A percentile compares a stretch with the other conserved stretches of the same genome.
Evolutionary conservation across 2,329 filamentous ascomycete species (phyloP).

Genomic region (Aureobasidium namibiae): DNA sequence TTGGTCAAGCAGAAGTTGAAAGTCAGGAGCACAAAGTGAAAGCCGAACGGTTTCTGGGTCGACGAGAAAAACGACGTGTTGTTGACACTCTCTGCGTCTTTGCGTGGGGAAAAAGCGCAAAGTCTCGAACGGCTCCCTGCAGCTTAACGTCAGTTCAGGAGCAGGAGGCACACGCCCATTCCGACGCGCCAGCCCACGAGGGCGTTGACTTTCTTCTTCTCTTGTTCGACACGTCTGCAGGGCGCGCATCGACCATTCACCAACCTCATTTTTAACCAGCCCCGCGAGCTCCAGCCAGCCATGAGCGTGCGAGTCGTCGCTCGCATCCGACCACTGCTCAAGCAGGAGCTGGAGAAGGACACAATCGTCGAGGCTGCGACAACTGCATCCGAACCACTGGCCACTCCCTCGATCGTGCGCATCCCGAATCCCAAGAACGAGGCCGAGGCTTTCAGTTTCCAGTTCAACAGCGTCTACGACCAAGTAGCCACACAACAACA

Average conservation of each 20-base stretch:
- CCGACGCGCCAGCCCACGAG: background rate
- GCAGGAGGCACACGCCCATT: background rate
- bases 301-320: slow-evolving; percentile 77
- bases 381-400: slow-evolving; percentile 24
- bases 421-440: slow-evolving; percentile 94
- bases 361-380: slow-evolving; percentile 66
- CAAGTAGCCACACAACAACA: slow-evolving; percentile 72
- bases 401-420: slow-evolving; percentile 60
- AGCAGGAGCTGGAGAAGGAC: slow-evolving; percentile 78
- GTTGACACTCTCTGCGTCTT: background rate
- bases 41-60: background rate
- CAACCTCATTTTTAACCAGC: background rate
- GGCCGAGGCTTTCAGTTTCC: slow-evolving; percentile 82
- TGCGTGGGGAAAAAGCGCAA: background rate
- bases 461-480: slow-evolving; percentile 91
- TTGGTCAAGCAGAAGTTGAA: background rate
- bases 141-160: slow-evolving; percentile 2
- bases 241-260: background rate
- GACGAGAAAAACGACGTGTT: background rate
- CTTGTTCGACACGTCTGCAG: background rate
- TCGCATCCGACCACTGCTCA: slow-evolving; percentile 78
- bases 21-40: background rate
- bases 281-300: background rate
- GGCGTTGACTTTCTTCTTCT: background rate
- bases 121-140: slow-evolving; percentile 2